Percentiles rank a stretch among this genome's conserved stretches.
Conservation (phyloP, 192 early-diverging fungal genomes). For the Linnemannia hyalina region DNA sequence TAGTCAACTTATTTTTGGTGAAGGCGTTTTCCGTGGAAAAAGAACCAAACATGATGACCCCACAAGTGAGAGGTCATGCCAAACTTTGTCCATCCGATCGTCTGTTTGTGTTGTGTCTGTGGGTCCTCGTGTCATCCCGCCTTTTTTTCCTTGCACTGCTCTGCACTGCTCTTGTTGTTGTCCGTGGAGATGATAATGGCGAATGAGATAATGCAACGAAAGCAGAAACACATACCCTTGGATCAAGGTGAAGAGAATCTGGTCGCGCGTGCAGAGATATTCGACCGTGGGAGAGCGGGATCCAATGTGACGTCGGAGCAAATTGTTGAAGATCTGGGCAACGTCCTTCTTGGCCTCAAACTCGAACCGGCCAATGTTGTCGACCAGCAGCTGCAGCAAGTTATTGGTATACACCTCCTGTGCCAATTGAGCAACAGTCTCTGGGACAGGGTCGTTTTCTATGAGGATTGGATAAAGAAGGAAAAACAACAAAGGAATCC, state of each 20-base stretch:
- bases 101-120: not conserved
- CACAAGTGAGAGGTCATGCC: not conserved
- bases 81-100: not conserved
- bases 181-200: not conserved
- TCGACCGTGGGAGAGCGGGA: constrained; percentile 96
- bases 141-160: not conserved
- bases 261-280: constrained; percentile 88
- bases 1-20: constrained; percentile 6
- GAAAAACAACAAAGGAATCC: constrained; percentile 5
- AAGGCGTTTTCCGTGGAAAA: not conserved
- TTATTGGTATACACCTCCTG: constrained; percentile 97
- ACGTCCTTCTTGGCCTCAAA: constrained; percentile 99
- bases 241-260: constrained; percentile 86
- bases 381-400: constrained; percentile 87
- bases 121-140: not conserved
- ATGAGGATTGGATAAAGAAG: not conserved
- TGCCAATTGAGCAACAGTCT: constrained; percentile 92
- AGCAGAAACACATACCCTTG: constrained; percentile 68
- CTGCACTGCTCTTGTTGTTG: not conserved
- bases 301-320: constrained; percentile 94
- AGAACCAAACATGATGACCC: not conserved
- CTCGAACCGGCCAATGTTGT: constrained; percentile 94
- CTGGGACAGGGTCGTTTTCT: constrained; percentile 89
- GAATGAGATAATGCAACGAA: not conserved
- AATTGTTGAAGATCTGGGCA: constrained; percentile 96